These are phyloP conservation scores for Neobulgaria alba DNA, from an alignment of 2,329 filamentous ascomycete genomes.

Conservation along the genomic window DNA sequence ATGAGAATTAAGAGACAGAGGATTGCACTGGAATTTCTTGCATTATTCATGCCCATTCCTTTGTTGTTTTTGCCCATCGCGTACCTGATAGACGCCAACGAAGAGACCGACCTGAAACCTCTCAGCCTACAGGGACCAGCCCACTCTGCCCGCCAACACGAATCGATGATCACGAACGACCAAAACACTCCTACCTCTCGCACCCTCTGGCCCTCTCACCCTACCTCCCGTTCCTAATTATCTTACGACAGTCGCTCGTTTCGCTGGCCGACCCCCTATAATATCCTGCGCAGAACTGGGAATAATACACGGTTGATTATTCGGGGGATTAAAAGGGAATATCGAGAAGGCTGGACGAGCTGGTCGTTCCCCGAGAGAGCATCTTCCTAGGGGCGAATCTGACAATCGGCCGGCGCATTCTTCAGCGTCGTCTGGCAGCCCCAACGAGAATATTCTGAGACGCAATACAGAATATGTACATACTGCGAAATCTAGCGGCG, in stretches of 20 bases:
- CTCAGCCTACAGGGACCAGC: not conserved
- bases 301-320: too few species aligned
- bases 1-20: too few species aligned
- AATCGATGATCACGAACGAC: not conserved
- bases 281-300: too few species aligned
- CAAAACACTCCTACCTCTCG: too few species aligned
- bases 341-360: not conserved
- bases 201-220: too few species aligned
- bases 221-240: not conserved
- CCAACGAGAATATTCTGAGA: not conserved
- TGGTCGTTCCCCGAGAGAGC: not conserved
- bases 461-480: constrained; percentile 18
- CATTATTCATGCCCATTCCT: too few species aligned
- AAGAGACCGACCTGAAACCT: not conserved
- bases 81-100: too few species aligned
- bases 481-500: constrained; percentile 16
- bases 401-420: not conserved
- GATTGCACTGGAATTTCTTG: too few species aligned
- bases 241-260: constrained; percentile 1
- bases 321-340: not conserved
- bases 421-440: too few species aligned
- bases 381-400: not conserved
- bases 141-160: not conserved
- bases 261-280: not conserved
- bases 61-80: too few species aligned